Evolutionary conservation across 805 yeast genomes (phyloP).

Genomic region (Metschnikowia lochheadii): DNA sequence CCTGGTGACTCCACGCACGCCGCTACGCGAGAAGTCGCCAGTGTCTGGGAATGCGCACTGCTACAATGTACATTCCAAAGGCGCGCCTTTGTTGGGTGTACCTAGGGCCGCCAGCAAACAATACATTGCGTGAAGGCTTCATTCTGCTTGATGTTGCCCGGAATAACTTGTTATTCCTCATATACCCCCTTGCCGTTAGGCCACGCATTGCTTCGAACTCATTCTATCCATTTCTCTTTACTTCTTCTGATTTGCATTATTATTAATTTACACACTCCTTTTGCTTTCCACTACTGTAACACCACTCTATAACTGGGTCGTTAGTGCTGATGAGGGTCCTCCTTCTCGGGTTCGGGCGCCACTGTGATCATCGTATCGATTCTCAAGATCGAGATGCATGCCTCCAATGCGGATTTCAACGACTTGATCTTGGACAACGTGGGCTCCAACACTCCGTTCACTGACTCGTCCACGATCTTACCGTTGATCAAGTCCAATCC

Average conservation of each 20-base stretch:
- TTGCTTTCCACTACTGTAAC: not conserved
- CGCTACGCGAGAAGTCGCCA: conserved; percentile 14
- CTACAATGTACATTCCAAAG: not conserved
- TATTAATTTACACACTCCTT: conserved; percentile 1
- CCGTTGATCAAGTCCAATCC: conserved; percentile 92
- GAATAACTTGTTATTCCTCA: not conserved
- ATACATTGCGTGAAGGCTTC: not conserved
- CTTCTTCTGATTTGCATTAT: conserved; percentile 2
- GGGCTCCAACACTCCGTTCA: conserved; percentile 91
- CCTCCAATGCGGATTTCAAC: conserved; percentile 93
- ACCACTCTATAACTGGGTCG: not conserved
- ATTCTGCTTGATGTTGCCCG: not conserved
- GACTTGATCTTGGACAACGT: conserved; percentile 89
- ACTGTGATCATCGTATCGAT: conserved; percentile 98
- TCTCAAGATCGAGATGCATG: conserved; percentile 94
- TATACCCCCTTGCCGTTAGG: not conserved
- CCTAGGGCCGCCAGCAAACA: not conserved
- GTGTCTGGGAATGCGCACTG: conserved; percentile 6
- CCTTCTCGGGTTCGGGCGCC: conserved; percentile 90
- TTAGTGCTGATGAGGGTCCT: conserved; percentile 85
- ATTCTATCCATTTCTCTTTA: not conserved
- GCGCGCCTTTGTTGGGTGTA: conserved; percentile 2
- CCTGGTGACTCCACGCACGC: conserved; percentile 11
- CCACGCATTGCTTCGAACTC: not conserved
- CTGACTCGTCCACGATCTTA: conserved; percentile 80